Conservation (phyloP, 2,329 filamentous ascomycete genomes). For the Venturia asperata region DNA sequence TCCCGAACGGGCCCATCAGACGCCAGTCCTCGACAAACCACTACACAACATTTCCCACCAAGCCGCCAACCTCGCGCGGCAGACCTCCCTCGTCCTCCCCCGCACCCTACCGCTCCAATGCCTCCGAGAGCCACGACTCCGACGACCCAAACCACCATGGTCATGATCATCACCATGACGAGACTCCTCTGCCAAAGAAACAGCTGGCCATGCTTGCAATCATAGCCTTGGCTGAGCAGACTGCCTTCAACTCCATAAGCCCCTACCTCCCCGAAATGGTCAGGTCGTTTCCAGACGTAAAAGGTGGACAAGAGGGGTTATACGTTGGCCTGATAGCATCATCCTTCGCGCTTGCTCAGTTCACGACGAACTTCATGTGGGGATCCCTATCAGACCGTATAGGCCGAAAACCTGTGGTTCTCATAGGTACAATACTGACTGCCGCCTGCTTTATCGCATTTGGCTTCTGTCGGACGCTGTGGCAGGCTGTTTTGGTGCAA, state of each 20-base stretch:
- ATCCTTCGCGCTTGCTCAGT: slow-evolving; percentile 84
- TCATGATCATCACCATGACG: slow-evolving; percentile 33
- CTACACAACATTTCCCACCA: slow-evolving; percentile 76
- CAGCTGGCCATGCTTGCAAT: slow-evolving; percentile 82
- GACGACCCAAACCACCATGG: slow-evolving; percentile 31
- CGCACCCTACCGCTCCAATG: slow-evolving; percentile 21
- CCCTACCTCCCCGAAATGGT: slow-evolving; percentile 95
- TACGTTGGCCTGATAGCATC: slow-evolving; percentile 90
- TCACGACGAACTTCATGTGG: slow-evolving; percentile 88
- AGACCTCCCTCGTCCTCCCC: slow-evolving; percentile 37
- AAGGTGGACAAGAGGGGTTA: slow-evolving; percentile 63
- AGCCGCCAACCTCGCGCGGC: slow-evolving; percentile 59
- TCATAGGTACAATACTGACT: slow-evolving; percentile 76
- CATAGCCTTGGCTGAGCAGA: slow-evolving; percentile 89
- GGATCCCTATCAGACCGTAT: slow-evolving; percentile 74
- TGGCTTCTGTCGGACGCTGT: slow-evolving; percentile 74
- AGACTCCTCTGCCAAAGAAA: slow-evolving; percentile 70
- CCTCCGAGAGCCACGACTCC: slow-evolving; percentile 24
- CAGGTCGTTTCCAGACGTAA: slow-evolving; percentile 72
- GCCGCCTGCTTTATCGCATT: slow-evolving; percentile 77
- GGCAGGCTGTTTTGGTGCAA: slow-evolving; percentile 81
- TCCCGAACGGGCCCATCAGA: slow-evolving; percentile 8
- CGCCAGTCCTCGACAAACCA: slow-evolving; percentile 49
- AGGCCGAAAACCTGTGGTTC: slow-evolving; percentile 73
- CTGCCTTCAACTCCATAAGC: slow-evolving; percentile 90